Evolutionary conservation across 2,329 filamentous ascomycete genomes (phyloP).

Genomic region (Arthrobotrys entomopaga): DNA sequence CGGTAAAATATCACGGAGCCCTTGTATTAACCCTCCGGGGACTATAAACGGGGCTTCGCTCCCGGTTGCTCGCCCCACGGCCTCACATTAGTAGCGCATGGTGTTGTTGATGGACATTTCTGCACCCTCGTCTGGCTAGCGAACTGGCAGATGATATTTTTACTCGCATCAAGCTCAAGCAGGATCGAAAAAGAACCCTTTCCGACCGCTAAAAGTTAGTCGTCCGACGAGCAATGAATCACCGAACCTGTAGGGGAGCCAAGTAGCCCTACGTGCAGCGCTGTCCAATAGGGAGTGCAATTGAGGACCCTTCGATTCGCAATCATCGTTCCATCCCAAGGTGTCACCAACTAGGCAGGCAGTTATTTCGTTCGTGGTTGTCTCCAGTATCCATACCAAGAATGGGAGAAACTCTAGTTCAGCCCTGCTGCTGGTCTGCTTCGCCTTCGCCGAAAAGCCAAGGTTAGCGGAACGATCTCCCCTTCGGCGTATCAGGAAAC

Average conservation of each 20-base stretch:
- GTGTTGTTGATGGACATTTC: too few species aligned
- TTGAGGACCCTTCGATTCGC: constrained; percentile 19
- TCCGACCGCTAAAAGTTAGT: constrained; percentile 14
- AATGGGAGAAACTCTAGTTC: constrained; percentile 49
- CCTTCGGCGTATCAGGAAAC: constrained; percentile 44
- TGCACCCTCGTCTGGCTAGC: too few species aligned
- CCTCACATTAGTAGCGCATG: too few species aligned
- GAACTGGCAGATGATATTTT: background rate
- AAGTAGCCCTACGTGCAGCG: constrained; percentile 31
- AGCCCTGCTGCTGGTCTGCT: constrained; percentile 53
- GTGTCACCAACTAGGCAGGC: constrained; percentile 53
- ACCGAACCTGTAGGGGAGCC: constrained; percentile 9
- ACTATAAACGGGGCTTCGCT: background rate
- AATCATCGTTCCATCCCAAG: constrained; percentile 12
- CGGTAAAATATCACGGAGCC: background rate
- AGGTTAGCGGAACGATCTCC: constrained; percentile 50
- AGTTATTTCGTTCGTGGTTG: constrained; percentile 25
- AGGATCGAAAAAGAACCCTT: constrained; percentile 17
- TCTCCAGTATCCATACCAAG: constrained; percentile 18
- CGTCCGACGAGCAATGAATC: constrained; percentile 11
- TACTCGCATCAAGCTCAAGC: constrained; percentile 7
- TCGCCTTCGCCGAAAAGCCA: constrained; percentile 56
- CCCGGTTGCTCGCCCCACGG: too few species aligned
- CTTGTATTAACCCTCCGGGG: background rate
- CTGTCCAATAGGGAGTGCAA: constrained; percentile 48